These are phyloP conservation scores for Suhomyces chickasaworum DNA, from an alignment of 1,139 yeast species.

Conservation along the genomic window DNA sequence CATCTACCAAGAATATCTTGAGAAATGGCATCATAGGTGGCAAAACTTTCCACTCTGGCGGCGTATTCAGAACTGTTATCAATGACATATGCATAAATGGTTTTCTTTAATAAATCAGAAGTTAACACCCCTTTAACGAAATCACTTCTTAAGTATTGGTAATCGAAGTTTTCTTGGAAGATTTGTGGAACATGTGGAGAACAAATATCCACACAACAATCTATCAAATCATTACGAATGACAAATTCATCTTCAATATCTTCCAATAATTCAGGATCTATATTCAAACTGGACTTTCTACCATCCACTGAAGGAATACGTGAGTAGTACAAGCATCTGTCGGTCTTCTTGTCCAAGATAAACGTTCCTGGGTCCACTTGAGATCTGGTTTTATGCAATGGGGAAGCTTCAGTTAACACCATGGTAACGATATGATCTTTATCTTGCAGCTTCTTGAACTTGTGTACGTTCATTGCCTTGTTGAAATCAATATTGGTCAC, in stretches of 20 bases:
- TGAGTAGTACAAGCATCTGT: slow-evolving; percentile 82
- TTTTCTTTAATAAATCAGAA: slow-evolving; percentile 86
- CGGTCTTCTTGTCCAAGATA: slow-evolving; percentile 69
- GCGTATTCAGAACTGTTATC: slow-evolving; percentile 71
- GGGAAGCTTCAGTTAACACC: slow-evolving; percentile 85
- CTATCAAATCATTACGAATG: slow-evolving; percentile 88
- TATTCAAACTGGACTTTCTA: slow-evolving; percentile 52
- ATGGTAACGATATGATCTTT: slow-evolving; percentile 91
- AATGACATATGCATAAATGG: slow-evolving; percentile 81
- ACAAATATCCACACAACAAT: slow-evolving; percentile 95
- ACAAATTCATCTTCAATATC: slow-evolving; percentile 72
- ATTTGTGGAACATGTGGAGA: slow-evolving; percentile 93
- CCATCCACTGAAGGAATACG: slow-evolving; percentile 67
- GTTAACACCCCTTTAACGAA: slow-evolving; percentile 89
- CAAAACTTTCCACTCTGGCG: slow-evolving; percentile 91
- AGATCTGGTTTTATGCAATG: slow-evolving; percentile 81
- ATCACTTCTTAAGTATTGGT: slow-evolving; percentile 81
- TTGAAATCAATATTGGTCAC: slow-evolving; percentile 85
- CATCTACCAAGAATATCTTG: slow-evolving; percentile 89
- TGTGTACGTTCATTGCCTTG: slow-evolving; percentile 73
- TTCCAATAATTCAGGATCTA: slow-evolving; percentile 84
- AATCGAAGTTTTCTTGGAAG: slow-evolving; percentile 94
- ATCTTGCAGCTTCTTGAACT: slow-evolving; percentile 67
- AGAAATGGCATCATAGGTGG: slow-evolving; percentile 88
- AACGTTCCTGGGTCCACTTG: slow-evolving; percentile 83